These are phyloP conservation scores for Dactylonectria macrodidyma DNA, from an alignment of 2,329 filamentous ascomycete species.

Conservation along the genomic window DNA sequence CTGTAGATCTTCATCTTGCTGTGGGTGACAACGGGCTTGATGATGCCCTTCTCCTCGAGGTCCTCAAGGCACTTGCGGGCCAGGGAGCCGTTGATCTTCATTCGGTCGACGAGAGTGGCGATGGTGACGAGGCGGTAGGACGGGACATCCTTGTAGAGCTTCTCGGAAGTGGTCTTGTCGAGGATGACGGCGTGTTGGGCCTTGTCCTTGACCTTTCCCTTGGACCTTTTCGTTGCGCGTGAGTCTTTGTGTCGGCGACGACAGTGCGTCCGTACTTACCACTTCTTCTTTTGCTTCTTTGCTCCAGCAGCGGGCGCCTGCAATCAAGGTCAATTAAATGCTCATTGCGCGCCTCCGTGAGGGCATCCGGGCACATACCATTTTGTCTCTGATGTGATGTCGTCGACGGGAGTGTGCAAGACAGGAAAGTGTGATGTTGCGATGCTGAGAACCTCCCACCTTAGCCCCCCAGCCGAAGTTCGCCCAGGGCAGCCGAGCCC, in stretches of 20 bases:
- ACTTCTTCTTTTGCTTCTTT: constrained; percentile 69
- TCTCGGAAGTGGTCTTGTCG: constrained; percentile 97
- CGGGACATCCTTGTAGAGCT: constrained; percentile 99
- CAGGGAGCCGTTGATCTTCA: constrained; percentile 99
- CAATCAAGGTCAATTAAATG: constrained; percentile 41
- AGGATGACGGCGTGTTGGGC: constrained; percentile 99
- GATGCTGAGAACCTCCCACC: constrained; percentile 49
- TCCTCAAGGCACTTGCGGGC: constrained; percentile 91
- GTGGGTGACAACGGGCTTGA: constrained; percentile 97
- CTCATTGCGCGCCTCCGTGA: constrained; percentile 30
- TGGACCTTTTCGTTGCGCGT: constrained; percentile 52
- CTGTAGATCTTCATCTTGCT: constrained; percentile 99
- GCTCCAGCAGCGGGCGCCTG: constrained; percentile 63
- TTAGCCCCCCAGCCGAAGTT: constrained; percentile 48
- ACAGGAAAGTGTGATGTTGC: constrained; percentile 49
- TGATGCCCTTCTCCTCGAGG: constrained; percentile 97
- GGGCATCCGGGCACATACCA: constrained; percentile 53
- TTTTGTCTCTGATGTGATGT: constrained; percentile 61
- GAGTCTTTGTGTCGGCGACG: constrained; percentile 36
- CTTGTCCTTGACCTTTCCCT: constrained; percentile 98
- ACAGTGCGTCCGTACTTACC: constrained; percentile 49
- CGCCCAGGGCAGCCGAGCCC: constrained; percentile 60
- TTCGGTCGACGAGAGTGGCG: constrained; percentile 97
- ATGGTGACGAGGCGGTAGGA: constrained; percentile 99
- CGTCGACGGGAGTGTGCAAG: constrained; percentile 56